Percentiles rank a stretch among this genome's conserved stretches.
Evolutionary conservation across 192 early-diverging fungal species (phyloP).

Genomic region (Geranomyces michiganensis): DNA sequence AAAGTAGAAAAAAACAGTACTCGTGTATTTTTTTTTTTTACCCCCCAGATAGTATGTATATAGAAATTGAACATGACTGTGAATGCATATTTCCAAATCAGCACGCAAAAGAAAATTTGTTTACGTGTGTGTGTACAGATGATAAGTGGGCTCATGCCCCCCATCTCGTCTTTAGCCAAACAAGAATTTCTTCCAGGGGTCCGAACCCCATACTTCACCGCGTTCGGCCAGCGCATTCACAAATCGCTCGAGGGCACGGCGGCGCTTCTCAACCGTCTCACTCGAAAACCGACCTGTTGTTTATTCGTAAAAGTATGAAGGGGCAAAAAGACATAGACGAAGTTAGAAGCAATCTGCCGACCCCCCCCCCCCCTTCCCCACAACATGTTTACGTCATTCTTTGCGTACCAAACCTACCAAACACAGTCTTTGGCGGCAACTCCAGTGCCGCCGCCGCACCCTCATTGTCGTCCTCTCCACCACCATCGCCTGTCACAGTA

Average conservation of each 20-base stretch:
- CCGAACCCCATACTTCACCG: constrained; percentile 15
- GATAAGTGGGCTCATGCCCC: neutral
- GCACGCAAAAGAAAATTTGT: too few relatives aligned
- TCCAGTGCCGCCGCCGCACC: neutral
- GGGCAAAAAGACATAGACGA: neutral
- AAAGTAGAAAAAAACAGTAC: too few relatives aligned
- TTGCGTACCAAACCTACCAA: neutral
- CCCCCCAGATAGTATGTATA: too few relatives aligned
- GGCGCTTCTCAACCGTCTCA: constrained; percentile 4
- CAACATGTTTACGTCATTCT: too few relatives aligned
- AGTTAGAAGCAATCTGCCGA: too few relatives aligned
- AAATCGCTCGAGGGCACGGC: constrained; percentile 7
- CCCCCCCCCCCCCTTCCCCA: too few relatives aligned
- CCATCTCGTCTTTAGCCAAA: constrained; percentile 3
- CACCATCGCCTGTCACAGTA: neutral
- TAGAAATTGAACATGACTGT: too few relatives aligned
- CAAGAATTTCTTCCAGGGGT: constrained; percentile 18
- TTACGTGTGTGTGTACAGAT: neutral
- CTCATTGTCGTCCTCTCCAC: neutral
- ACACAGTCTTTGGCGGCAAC: constrained; percentile 5
- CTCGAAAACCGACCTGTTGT: constrained; percentile 5
- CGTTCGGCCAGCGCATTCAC: constrained; percentile 23
- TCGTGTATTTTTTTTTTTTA: too few relatives aligned
- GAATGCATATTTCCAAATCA: too few relatives aligned
- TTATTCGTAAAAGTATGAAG: too few relatives aligned